Conservation (phyloP, 2,329 filamentous ascomycete genomes). For the Elsinoe perseae region DNA sequence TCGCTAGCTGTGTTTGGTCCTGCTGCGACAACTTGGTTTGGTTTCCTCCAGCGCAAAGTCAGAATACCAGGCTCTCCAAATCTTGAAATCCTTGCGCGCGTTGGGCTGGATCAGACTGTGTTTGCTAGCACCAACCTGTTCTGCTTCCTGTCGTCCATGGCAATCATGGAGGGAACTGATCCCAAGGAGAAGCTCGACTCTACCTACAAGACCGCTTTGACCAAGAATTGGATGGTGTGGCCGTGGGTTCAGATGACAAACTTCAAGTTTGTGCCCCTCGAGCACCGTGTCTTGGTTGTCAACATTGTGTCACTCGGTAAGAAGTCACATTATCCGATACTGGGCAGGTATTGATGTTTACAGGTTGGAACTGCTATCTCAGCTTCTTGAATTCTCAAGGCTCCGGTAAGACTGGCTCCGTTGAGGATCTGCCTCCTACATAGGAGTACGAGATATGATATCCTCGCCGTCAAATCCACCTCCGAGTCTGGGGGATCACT, state of each 20-base stretch:
- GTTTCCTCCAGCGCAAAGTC: constrained; percentile 65
- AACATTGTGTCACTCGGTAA: constrained; percentile 68
- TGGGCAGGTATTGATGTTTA: constrained; percentile 16
- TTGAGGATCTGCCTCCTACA: constrained; percentile 19
- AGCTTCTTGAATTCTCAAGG: constrained; percentile 47
- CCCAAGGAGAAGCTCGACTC: constrained; percentile 62
- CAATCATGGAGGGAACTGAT: constrained; percentile 41
- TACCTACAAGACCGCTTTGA: constrained; percentile 63
- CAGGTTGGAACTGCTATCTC: constrained; percentile 54
- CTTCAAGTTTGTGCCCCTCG: constrained; percentile 77
- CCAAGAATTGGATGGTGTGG: constrained; percentile 84
- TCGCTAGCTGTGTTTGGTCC: constrained; percentile 70
- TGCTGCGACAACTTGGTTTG: constrained; percentile 79
- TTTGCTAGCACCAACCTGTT: constrained; percentile 81
- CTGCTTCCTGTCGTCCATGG: constrained; percentile 77
- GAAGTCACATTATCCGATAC: constrained; percentile 21
- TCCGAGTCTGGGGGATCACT: background rate
- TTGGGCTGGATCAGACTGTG: constrained; percentile 69
- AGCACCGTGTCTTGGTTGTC: constrained; percentile 77
- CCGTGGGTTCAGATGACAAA: constrained; percentile 76
- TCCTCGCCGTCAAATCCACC: background rate
- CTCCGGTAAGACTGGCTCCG: background rate
- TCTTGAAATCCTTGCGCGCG: constrained; percentile 66
- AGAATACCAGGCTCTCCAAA: constrained; percentile 54
- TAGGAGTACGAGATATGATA: constrained; percentile 6